A percentile compares a stretch with the other conserved stretches of the same genome.
phyloP scores from a whole-genome alignment of 768 basidiomycete genomes.

The Termitomyces sp. region DNA sequence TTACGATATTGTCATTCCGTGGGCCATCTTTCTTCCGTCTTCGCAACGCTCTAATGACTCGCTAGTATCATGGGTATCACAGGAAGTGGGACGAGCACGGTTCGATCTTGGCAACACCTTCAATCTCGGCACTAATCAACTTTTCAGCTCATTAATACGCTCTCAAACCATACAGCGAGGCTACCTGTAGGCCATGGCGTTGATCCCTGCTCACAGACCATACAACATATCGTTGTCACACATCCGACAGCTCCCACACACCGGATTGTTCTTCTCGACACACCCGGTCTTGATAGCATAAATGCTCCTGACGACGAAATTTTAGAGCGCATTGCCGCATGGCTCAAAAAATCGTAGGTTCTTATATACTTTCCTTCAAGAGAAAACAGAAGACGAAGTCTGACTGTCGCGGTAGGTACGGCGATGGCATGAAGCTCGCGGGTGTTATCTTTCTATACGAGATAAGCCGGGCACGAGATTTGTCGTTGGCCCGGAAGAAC shows the following conservation, averaged over 20 bases:
- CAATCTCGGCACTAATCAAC: background rate
- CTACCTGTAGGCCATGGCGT: conserved; percentile 10
- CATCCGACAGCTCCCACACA: conserved; percentile 8
- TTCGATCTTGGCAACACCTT: background rate
- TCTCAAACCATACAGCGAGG: background rate
- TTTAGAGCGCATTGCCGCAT: conserved; percentile 4
- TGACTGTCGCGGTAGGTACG: background rate
- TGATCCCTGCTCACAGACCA: conserved; percentile 7
- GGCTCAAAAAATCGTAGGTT: conserved; percentile 8
- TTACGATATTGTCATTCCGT: conserved; percentile 14
- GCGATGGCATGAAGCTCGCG: conserved; percentile 8
- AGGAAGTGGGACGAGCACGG: conserved; percentile 13
- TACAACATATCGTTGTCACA: conserved; percentile 1
- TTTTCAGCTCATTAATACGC: conserved; percentile 9
- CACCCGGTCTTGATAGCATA: conserved; percentile 10
- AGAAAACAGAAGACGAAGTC: background rate
- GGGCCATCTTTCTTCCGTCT: background rate
- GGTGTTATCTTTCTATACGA: conserved; percentile 12
- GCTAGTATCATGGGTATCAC: conserved; percentile 10
- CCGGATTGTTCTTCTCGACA: conserved; percentile 11
- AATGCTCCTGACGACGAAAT: conserved; percentile 6
- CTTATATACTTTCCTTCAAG: background rate
- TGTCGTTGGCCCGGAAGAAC: conserved; percentile 4
- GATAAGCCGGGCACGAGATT: conserved; percentile 9
- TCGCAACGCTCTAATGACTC: background rate